Conservation (phyloP, 2,329 filamentous ascomycete genomes). For the Aspergillus pseudonomiae region DNA sequence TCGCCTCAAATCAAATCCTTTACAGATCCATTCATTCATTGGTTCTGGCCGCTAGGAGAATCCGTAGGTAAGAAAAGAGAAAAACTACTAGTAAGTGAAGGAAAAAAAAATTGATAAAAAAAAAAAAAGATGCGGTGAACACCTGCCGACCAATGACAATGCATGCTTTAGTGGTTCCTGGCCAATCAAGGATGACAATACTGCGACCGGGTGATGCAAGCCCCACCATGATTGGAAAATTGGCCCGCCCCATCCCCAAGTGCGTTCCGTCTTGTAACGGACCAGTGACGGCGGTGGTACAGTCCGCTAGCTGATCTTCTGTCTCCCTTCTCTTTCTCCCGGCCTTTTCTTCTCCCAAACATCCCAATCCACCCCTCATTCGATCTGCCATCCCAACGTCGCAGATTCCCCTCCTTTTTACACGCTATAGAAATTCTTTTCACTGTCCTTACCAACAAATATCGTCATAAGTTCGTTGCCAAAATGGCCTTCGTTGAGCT, state of each 20-base stretch:
- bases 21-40: constrained; percentile 14
- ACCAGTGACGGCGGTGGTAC: constrained; percentile 11
- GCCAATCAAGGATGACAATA: constrained; percentile 26
- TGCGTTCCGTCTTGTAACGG: constrained; percentile 20
- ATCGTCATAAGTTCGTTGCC: constrained; percentile 74
- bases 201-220: constrained; percentile 19
- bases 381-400: constrained; percentile 17
- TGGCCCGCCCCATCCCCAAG: constrained; percentile 26
- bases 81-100: no score
- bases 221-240: constrained; percentile 31
- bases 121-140: constrained; percentile 39
- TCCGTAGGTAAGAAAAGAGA: constrained; percentile 1
- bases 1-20: constrained; percentile 14
- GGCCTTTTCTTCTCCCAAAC: constrained; percentile 24
- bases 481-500: constrained; percentile 80
- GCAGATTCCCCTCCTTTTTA: constrained; percentile 26
- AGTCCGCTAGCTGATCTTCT: constrained; percentile 8
- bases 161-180: constrained; percentile 14
- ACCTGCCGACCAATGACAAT: constrained; percentile 28
- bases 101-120: constrained; percentile 14
- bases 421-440: constrained; percentile 16
- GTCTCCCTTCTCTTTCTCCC: constrained; percentile 24
- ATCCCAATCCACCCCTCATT: constrained; percentile 23
- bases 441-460: constrained; percentile 48
- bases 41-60: constrained; percentile 10